Percentiles rank a stretch among this genome's conserved stretches.
Conservation (phyloP, 2,329 filamentous ascomycete species). For the Penicillium sp. region DNA sequence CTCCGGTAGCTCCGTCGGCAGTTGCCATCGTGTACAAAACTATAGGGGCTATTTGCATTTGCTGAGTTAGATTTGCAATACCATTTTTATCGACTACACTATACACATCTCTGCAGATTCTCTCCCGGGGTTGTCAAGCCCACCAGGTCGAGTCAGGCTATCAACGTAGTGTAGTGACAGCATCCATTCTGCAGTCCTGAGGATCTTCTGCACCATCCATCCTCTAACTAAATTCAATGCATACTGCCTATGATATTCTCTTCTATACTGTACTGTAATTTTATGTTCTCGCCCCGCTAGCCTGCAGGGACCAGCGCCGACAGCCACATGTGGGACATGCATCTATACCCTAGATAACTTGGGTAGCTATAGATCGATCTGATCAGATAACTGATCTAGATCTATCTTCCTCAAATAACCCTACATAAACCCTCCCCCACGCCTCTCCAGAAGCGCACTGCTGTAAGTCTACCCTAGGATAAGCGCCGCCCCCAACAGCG, state of each 20-base stretch:
- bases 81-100: slow-evolving; percentile 32
- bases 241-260: no score
- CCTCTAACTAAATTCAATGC: no score
- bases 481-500: neutral
- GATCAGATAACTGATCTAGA: no score
- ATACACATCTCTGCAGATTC: no score
- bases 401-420: no score
- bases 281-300: neutral
- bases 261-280: neutral
- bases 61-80: slow-evolving; percentile 44
- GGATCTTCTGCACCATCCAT: no score
- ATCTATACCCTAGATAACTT: neutral
- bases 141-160: no score
- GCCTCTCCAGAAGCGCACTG: no score
- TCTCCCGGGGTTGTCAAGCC: no score
- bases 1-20: slow-evolving; percentile 34
- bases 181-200: no score
- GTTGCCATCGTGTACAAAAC: slow-evolving; percentile 47
- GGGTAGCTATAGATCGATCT: neutral
- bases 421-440: no score
- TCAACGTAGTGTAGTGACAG: no score
- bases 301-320: slow-evolving; percentile 17
- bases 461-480: neutral
- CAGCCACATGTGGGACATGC: slow-evolving; percentile 23
- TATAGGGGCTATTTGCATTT: slow-evolving; percentile 41